Conservation (phyloP, 306 rosid genomes). For the Aeschynomene evenia region DNA sequence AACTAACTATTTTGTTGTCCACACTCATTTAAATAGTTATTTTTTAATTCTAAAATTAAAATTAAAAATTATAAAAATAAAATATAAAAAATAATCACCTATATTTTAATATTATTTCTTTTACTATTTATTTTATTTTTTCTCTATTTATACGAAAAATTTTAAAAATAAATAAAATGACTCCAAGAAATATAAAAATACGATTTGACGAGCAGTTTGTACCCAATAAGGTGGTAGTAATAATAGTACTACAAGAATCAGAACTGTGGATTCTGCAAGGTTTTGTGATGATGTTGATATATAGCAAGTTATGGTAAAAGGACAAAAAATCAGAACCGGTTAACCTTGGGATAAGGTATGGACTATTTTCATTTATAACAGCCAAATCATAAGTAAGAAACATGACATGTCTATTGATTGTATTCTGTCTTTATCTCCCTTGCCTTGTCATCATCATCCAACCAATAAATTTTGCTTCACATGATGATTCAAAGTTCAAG, state of each 20-base stretch:
- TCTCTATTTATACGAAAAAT: too few relatives aligned
- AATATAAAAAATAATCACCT: too few relatives aligned
- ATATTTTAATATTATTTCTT: too few relatives aligned
- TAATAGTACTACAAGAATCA: slow-evolving; percentile 6
- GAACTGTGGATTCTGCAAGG: slow-evolving; percentile 18
- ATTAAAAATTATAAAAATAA: too few relatives aligned
- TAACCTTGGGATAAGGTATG: slow-evolving; percentile 27
- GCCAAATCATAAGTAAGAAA: slow-evolving; percentile 23
- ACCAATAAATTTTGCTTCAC: slow-evolving; percentile 19
- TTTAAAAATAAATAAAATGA: too few relatives aligned
- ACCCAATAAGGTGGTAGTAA: too few relatives aligned
- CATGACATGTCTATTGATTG: slow-evolving; percentile 26
- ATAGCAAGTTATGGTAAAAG: background rate
- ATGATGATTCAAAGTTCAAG: slow-evolving; percentile 17
- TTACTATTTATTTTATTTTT: too few relatives aligned
- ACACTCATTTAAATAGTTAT: too few relatives aligned
- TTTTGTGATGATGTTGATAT: slow-evolving; percentile 22
- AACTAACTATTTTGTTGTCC: too few relatives aligned
- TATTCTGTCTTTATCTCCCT: slow-evolving; percentile 25
- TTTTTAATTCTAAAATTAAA: too few relatives aligned
- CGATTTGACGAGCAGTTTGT: too few relatives aligned
- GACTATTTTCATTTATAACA: background rate
- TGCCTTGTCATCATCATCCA: slow-evolving; percentile 43
- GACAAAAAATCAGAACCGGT: slow-evolving; percentile 23
- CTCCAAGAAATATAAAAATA: background rate